Percentiles rank a stretch among this genome's conserved stretches.
These are phyloP conservation scores for Suillus lakei DNA, from an alignment of 768 basidiomycete species.

Conservation along the genomic window DNA sequence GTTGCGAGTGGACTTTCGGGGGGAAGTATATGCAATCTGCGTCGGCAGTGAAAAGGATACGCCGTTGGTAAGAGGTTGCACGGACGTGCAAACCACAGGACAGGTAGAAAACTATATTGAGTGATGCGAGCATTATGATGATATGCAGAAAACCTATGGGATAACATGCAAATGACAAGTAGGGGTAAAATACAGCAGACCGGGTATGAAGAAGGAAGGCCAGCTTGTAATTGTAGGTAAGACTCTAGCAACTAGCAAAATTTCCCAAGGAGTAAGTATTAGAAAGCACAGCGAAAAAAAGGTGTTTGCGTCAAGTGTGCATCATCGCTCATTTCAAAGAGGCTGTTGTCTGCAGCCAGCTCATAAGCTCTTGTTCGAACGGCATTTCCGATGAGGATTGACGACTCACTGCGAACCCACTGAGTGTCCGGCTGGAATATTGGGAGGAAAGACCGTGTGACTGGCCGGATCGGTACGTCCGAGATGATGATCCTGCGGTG, in stretches of 20 bases:
- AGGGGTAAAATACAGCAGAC: conserved; percentile 48
- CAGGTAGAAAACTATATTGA: conserved; percentile 25
- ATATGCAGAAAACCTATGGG: conserved; percentile 38
- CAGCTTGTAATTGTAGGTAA: conserved; percentile 37
- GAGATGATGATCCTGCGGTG: conserved; percentile 61
- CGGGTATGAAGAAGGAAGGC: conserved; percentile 44
- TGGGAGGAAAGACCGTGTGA: conserved; percentile 73
- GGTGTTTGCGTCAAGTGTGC: conserved; percentile 11
- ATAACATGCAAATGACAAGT: conserved; percentile 40
- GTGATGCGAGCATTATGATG: conserved; percentile 44
- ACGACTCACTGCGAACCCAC: conserved; percentile 66
- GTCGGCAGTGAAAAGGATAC: not conserved
- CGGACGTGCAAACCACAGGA: not conserved
- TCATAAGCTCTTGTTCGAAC: conserved; percentile 42
- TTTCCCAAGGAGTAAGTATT: conserved; percentile 21
- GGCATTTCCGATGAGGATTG: conserved; percentile 37
- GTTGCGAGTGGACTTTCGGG: too few species aligned
- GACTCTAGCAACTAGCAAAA: conserved; percentile 33
- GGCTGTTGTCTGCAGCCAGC: conserved; percentile 41
- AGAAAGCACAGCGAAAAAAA: conserved; percentile 14
- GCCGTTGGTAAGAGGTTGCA: not conserved
- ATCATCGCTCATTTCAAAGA: conserved; percentile 30
- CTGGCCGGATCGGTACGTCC: conserved; percentile 72
- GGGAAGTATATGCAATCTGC: not conserved
- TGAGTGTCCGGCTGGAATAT: conserved; percentile 76